Evolutionary conservation across 1,284 basidiomycete species (phyloP).

Genomic region (Rhodotorula sp.): DNA sequence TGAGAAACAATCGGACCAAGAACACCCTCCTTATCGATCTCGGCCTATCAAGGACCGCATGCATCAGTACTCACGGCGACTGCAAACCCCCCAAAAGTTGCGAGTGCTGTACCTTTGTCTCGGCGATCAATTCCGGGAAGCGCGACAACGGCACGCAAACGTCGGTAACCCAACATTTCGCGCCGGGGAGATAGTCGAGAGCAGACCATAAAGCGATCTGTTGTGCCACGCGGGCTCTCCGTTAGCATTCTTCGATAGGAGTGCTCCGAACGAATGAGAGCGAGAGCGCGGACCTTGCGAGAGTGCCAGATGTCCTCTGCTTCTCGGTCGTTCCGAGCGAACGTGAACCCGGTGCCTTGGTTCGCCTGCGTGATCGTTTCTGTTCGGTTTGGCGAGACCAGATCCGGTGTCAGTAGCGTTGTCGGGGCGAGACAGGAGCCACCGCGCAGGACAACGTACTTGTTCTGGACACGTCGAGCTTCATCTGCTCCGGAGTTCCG

Average conservation of each 20-base stretch:
- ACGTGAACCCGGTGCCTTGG: conserved; percentile 67
- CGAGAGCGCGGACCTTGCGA: conserved; percentile 63
- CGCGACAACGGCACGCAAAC: conserved; percentile 44
- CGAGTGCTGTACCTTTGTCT: conserved; percentile 34
- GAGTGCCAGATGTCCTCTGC: conserved; percentile 79
- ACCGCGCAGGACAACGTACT: conserved; percentile 11
- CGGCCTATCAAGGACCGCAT: conserved; percentile 2
- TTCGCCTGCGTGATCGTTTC: conserved; percentile 63
- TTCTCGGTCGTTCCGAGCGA: conserved; percentile 66
- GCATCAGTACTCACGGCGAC: too few species aligned
- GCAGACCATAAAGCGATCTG: conserved; percentile 40
- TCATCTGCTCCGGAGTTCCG: conserved; percentile 59
- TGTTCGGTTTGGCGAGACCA: conserved; percentile 38
- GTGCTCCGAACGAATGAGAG: conserved; percentile 52
- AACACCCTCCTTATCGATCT: conserved; percentile 34
- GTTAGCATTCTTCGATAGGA: not conserved
- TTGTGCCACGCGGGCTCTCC: too few species aligned
- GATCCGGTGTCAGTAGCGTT: too few species aligned
- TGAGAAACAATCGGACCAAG: conserved; percentile 42
- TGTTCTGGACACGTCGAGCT: conserved; percentile 59
- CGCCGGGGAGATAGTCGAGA: conserved; percentile 36
- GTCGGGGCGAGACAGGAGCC: too few species aligned
- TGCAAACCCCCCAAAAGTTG: too few species aligned
- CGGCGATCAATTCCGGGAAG: conserved; percentile 43
- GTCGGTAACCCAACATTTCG: conserved; percentile 43